Conservation (phyloP, 345 rosid species). For the Pugionium cornutum region DNA sequence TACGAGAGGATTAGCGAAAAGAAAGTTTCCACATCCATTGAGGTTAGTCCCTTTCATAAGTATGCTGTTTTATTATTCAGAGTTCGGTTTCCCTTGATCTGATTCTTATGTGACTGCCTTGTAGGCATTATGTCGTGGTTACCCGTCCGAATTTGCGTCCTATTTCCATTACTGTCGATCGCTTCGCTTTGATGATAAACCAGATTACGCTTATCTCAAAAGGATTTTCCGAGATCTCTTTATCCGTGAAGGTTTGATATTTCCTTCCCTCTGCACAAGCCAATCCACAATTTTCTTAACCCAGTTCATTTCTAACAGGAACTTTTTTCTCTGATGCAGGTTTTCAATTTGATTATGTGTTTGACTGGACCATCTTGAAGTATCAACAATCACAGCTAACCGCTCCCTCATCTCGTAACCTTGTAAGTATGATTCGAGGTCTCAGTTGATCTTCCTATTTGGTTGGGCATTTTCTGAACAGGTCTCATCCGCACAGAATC, state of each 20-base stretch:
- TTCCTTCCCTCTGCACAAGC: constrained; percentile 3
- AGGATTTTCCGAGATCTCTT: constrained; percentile 73
- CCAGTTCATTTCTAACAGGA: neutral
- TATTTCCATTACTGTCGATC: constrained; percentile 47
- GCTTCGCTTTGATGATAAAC: constrained; percentile 71
- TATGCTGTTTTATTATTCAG: constrained; percentile 9
- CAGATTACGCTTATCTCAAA: constrained; percentile 72
- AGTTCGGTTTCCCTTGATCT: neutral
- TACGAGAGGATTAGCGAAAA: constrained; percentile 50
- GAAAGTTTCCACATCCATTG: constrained; percentile 46
- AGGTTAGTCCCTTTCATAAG: constrained; percentile 29
- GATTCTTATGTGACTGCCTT: neutral
- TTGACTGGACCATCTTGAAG: no score
- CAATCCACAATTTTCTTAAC: neutral
- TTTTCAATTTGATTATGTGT: constrained; percentile 90
- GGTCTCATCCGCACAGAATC: constrained; percentile 45
- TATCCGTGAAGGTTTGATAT: constrained; percentile 63
- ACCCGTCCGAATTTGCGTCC: constrained; percentile 52
- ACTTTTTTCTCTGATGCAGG: constrained; percentile 46
- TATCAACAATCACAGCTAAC: constrained; percentile 45
- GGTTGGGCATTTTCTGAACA: neutral
- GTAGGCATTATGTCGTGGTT: constrained; percentile 39
- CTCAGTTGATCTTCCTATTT: neutral
- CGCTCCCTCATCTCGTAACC: constrained; percentile 64
- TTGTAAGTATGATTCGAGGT: constrained; percentile 25